These are phyloP conservation scores for Ceratocystis variospora DNA, from an alignment of 2,329 filamentous ascomycete species.

Conservation along the genomic window DNA sequence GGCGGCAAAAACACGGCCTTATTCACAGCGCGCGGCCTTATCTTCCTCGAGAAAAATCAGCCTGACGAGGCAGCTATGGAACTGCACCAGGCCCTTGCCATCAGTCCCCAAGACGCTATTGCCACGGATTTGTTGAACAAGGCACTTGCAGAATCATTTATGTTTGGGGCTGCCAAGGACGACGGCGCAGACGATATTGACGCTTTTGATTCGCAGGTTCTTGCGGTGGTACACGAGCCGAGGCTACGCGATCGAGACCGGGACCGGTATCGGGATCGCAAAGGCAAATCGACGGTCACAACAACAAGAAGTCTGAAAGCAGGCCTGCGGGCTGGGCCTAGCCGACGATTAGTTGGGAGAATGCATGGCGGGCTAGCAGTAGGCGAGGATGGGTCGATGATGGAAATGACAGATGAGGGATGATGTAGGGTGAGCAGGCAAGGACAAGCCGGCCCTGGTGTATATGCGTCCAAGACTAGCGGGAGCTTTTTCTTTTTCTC, in stretches of 20 bases:
- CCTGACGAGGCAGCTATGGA: slow-evolving; percentile 66
- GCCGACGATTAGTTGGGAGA: slow-evolving; percentile 26
- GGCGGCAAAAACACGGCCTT: slow-evolving; percentile 67
- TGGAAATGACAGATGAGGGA: slow-evolving; percentile 46
- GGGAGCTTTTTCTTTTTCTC: neutral
- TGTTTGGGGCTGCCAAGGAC: slow-evolving; percentile 32
- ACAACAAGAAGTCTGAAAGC: neutral
- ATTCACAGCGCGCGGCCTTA: slow-evolving; percentile 71
- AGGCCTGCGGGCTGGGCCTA: slow-evolving; percentile 16
- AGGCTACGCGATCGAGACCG: neutral
- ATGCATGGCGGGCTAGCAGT: slow-evolving; percentile 23
- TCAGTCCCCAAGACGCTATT: slow-evolving; percentile 66
- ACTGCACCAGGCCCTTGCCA: slow-evolving; percentile 70
- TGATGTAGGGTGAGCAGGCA: slow-evolving; percentile 13
- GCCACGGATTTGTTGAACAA: slow-evolving; percentile 65
- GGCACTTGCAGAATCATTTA: slow-evolving; percentile 50
- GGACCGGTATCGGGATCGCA: slow-evolving; percentile 29
- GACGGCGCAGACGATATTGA: slow-evolving; percentile 35
- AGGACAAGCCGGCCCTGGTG: neutral
- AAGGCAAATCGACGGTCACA: slow-evolving; percentile 30
- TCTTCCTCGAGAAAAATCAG: slow-evolving; percentile 62
- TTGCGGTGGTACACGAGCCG: slow-evolving; percentile 22
- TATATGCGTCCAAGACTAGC: too few relatives aligned
- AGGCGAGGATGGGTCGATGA: slow-evolving; percentile 34
- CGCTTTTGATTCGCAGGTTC: slow-evolving; percentile 41